Conservation (phyloP, 805 yeast species). For the Debaryomyces castellii region DNA sequence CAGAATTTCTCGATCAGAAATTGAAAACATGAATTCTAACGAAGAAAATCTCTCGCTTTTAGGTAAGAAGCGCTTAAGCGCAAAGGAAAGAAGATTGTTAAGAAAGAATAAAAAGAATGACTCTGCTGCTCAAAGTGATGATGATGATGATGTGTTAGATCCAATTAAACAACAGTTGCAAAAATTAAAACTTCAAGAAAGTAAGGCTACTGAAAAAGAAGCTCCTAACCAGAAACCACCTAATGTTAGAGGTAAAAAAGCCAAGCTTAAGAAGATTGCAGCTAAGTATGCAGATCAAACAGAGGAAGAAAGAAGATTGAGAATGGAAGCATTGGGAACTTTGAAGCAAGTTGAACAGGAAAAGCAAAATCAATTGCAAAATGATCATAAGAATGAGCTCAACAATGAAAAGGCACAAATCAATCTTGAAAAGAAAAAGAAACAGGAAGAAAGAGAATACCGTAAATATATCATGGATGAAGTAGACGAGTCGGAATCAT, state of each 20-base stretch:
- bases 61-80: slow-evolving; percentile 7
- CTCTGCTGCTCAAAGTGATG: background rate
- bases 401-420: slow-evolving; percentile 30
- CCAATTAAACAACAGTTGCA: slow-evolving; percentile 11
- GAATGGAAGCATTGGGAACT: slow-evolving; percentile 85
- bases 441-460: slow-evolving; percentile 45
- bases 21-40: background rate
- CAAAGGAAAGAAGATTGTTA: slow-evolving; percentile 7
- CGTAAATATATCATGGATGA: slow-evolving; percentile 41
- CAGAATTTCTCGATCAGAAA: background rate
- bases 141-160: slow-evolving; percentile 11
- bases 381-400: slow-evolving; percentile 26
- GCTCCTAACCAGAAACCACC: slow-evolving; percentile 21
- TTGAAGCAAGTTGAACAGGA: slow-evolving; percentile 53
- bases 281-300: slow-evolving; percentile 88
- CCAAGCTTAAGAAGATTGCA: slow-evolving; percentile 78
- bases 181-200: slow-evolving; percentile 6
- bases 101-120: slow-evolving; percentile 3
- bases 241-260: slow-evolving; percentile 78
- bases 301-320: slow-evolving; percentile 73
- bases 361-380: slow-evolving; percentile 12
- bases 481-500: slow-evolving; percentile 30
- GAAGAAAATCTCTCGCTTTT: background rate
- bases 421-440: slow-evolving; percentile 37
- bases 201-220: slow-evolving; percentile 3